Conservation (phyloP, 2,329 filamentous ascomycete genomes). For the Penicillium sumatraense region DNA sequence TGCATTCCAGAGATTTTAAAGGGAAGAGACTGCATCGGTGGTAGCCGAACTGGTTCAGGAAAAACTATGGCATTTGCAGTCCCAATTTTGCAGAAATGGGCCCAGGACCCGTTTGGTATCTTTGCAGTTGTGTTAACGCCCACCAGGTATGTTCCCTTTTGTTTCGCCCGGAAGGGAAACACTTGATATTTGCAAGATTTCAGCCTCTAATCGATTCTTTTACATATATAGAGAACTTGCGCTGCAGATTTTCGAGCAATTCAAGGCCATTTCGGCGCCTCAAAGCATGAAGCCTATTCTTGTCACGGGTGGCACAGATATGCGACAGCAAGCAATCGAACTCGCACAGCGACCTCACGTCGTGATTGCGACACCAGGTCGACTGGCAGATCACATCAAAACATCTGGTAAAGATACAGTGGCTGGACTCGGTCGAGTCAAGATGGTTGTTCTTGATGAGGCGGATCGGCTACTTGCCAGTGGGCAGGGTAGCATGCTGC, state of each 20-base stretch:
- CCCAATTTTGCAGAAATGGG: slow-evolving; percentile 92
- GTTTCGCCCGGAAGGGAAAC: background rate
- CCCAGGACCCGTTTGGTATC: slow-evolving; percentile 87
- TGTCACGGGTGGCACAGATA: slow-evolving; percentile 91
- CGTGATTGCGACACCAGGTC: slow-evolving; percentile 91
- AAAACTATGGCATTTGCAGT: slow-evolving; percentile 97
- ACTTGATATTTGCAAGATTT: background rate
- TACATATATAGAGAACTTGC: slow-evolving; percentile 73
- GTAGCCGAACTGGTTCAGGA: slow-evolving; percentile 91
- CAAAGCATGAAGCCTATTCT: slow-evolving; percentile 86
- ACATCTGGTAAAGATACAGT: slow-evolving; percentile 91
- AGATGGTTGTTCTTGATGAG: slow-evolving; percentile 91
- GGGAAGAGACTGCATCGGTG: slow-evolving; percentile 92
- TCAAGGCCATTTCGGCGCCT: slow-evolving; percentile 87
- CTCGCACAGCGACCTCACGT: slow-evolving; percentile 83
- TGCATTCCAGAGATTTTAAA: slow-evolving; percentile 93
- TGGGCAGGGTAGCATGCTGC: slow-evolving; percentile 84
- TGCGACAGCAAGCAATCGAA: slow-evolving; percentile 85
- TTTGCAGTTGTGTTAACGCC: slow-evolving; percentile 89
- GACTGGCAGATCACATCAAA: slow-evolving; percentile 90
- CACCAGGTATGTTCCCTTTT: slow-evolving; percentile 62
- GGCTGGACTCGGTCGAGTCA: slow-evolving; percentile 75
- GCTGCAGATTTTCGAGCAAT: slow-evolving; percentile 93
- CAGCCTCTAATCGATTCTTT: slow-evolving; percentile 1
- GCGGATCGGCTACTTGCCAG: slow-evolving; percentile 84